These are phyloP conservation scores for Thermothielavioides terrestris DNA, from an alignment of 495 filamentous ascomycete species.

Conservation along the genomic window DNA sequence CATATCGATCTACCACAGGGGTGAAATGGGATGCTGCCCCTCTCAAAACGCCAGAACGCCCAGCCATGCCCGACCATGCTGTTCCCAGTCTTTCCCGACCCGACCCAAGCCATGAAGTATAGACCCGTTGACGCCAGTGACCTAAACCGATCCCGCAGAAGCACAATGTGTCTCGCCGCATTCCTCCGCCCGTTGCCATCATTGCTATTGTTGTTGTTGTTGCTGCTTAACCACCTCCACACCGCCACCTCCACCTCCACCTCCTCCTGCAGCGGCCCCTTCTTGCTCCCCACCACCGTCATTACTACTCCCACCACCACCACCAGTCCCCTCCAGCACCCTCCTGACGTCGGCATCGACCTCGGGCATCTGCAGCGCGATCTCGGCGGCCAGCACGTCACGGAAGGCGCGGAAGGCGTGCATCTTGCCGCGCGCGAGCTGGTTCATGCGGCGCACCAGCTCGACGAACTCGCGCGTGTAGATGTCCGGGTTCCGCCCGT, in stretches of 20 bases:
- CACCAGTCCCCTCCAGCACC: slow-evolving; percentile 44
- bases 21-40: no score
- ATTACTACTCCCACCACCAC: background rate
- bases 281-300: slow-evolving; percentile 54
- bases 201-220: background rate
- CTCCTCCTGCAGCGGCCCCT: slow-evolving; percentile 46
- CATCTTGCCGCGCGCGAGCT: slow-evolving; percentile 73
- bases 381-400: slow-evolving; percentile 74
- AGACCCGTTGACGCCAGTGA: no score
- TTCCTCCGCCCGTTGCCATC: background rate
- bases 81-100: background rate
- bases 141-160: no score
- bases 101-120: background rate
- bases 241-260: slow-evolving; percentile 18
- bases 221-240: background rate
- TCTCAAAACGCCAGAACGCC: background rate
- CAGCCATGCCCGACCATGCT: background rate
- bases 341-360: slow-evolving; percentile 57
- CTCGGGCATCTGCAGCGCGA: slow-evolving; percentile 75
- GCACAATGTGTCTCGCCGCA: no score
- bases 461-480: slow-evolving; percentile 98
- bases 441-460: slow-evolving; percentile 73
- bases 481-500: slow-evolving; percentile 91
- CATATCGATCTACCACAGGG: no score
- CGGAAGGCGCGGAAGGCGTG: slow-evolving; percentile 72